These are phyloP conservation scores for Yamadazyma sp. DNA, from an alignment of 805 yeast genomes.

Conservation along the genomic window DNA sequence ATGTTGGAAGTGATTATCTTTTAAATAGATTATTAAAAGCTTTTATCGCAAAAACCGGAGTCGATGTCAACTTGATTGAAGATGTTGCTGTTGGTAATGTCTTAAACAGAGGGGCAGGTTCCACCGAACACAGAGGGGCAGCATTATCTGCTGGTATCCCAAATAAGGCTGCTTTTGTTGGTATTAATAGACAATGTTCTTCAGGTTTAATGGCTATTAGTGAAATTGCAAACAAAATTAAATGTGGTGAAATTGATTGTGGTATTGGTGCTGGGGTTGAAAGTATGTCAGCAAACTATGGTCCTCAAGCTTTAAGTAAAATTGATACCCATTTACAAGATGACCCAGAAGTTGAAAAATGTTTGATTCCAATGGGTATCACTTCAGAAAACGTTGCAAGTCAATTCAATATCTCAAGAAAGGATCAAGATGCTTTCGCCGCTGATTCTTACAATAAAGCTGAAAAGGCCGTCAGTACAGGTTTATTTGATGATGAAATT, in stretches of 20 bases:
- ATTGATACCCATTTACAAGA: constrained; percentile 33
- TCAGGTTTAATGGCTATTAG: constrained; percentile 90
- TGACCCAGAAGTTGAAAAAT: constrained; percentile 47
- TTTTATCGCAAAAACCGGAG: constrained; percentile 51
- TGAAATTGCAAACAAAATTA: constrained; percentile 85
- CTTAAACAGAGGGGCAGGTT: constrained; percentile 90
- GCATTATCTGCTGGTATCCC: constrained; percentile 90
- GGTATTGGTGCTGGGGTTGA: constrained; percentile 94
- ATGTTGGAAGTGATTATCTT: constrained; percentile 76
- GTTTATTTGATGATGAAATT: constrained; percentile 85
- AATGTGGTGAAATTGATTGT: constrained; percentile 81
- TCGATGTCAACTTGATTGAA: constrained; percentile 57
- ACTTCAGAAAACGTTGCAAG: constrained; percentile 89
- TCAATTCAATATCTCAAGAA: constrained; percentile 61
- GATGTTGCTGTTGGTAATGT: constrained; percentile 93
- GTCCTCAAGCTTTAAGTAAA: constrained; percentile 69
- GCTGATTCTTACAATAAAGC: constrained; percentile 87
- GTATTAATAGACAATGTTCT: constrained; percentile 92
- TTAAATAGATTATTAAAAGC: constrained; percentile 62
- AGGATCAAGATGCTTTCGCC: constrained; percentile 83
- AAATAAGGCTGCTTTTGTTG: constrained; percentile 69
- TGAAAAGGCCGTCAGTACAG: constrained; percentile 62
- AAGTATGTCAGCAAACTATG: constrained; percentile 88
- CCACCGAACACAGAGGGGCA: constrained; percentile 92
- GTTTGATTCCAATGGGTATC: constrained; percentile 94